These are phyloP conservation scores for Puccinia horiana DNA, from an alignment of 1,284 basidiomycete genomes.

Conservation along the genomic window DNA sequence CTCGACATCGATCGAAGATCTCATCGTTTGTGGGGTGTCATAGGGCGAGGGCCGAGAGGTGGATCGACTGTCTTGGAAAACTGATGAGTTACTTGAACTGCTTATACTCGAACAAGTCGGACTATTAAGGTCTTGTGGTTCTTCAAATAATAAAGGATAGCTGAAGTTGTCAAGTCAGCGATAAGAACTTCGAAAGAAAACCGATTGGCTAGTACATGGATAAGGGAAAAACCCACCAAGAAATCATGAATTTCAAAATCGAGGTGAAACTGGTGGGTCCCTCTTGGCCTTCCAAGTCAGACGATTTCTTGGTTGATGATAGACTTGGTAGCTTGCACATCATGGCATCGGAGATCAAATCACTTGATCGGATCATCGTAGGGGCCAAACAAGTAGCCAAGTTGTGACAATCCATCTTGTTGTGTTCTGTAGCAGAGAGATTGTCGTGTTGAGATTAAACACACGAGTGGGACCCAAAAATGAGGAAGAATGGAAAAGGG, in stretches of 20 bases:
- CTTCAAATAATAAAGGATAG: background rate
- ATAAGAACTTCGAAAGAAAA: background rate
- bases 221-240: conserved; percentile 16
- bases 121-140: background rate
- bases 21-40: background rate
- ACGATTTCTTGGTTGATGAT: background rate
- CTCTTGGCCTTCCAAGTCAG: background rate
- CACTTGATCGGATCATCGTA: conserved; percentile 35
- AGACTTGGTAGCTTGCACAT: conserved; percentile 40
- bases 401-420: conserved; percentile 47
- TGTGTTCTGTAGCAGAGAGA: conserved; percentile 11
- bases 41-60: background rate
- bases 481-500: background rate
- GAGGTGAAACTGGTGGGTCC: conserved; percentile 27
- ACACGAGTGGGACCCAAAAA: background rate
- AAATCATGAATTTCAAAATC: conserved; percentile 43
- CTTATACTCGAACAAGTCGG: conserved; percentile 12
- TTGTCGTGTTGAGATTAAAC: background rate
- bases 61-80: background rate
- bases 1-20: background rate
- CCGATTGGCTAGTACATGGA: too few relatives aligned
- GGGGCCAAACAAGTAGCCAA: conserved; percentile 46
- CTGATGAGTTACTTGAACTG: background rate
- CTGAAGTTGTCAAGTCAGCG: background rate
- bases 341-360: conserved; percentile 27